These are phyloP conservation scores for Cystobasidiaceae sp. DNA, from an alignment of 1,284 basidiomycete genomes.

Conservation along the genomic window DNA sequence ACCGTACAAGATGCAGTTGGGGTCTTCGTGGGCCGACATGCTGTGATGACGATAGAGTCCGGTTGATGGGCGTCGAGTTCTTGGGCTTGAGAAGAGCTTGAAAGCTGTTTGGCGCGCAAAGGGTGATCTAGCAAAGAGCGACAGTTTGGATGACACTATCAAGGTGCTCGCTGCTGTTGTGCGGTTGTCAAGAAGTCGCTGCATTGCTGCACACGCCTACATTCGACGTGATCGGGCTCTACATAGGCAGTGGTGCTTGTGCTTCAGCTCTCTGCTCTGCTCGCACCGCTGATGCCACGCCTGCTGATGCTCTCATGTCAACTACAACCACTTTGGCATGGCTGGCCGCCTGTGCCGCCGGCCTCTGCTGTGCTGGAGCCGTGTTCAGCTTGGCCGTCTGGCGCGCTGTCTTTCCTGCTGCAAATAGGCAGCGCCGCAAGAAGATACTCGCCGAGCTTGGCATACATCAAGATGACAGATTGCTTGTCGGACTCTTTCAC, in stretches of 20 bases:
- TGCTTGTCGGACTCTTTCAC: constrained; percentile 81
- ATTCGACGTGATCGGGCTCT: too few relatives aligned
- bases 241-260: too few relatives aligned
- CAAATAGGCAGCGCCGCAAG: constrained; percentile 11
- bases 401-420: constrained; percentile 8
- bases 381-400: neutral
- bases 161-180: neutral
- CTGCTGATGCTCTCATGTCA: too few relatives aligned
- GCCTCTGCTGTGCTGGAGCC: neutral
- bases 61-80: neutral
- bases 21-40: constrained; percentile 21
- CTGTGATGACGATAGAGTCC: neutral
- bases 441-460: constrained; percentile 1
- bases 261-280: too few relatives aligned
- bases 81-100: neutral
- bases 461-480: constrained; percentile 6
- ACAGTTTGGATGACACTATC: too few relatives aligned
- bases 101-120: neutral
- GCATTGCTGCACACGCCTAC: too few relatives aligned
- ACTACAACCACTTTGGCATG: constrained; percentile 3
- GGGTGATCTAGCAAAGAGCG: neutral
- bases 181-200: neutral
- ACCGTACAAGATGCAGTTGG: constrained; percentile 29
- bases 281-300: constrained; percentile 2
- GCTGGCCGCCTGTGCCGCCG: neutral